A percentile compares a stretch with the other conserved stretches of the same genome.
These are phyloP conservation scores for Pseudogymnoascus verrucosus DNA, from an alignment of 2,329 filamentous ascomycete genomes.

Conservation along the genomic window DNA sequence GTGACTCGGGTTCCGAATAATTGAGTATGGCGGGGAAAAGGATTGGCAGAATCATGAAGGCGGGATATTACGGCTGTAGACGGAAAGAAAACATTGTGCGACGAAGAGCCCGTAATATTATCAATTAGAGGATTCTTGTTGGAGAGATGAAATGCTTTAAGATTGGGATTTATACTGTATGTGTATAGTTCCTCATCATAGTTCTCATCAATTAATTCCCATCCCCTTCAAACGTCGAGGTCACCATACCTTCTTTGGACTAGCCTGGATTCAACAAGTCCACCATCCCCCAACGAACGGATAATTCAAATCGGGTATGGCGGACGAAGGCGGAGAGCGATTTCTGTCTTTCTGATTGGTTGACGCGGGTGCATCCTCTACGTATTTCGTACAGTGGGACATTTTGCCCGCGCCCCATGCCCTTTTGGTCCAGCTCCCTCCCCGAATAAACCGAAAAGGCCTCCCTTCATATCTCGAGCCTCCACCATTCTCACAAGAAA, in stretches of 20 bases:
- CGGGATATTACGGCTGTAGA: not conserved
- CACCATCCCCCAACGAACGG: constrained; percentile 7
- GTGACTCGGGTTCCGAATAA: not conserved
- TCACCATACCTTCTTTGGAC: not conserved
- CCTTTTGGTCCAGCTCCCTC: constrained; percentile 5
- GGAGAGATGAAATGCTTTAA: not conserved
- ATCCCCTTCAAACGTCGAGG: not conserved
- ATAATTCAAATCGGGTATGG: constrained; percentile 2
- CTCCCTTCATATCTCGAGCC: not conserved
- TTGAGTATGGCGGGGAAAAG: not conserved
- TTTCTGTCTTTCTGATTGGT: not conserved
- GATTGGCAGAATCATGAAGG: not conserved
- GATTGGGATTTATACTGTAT: not conserved
- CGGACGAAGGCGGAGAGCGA: constrained; percentile 2
- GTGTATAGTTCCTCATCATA: not conserved
- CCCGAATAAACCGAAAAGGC: not conserved
- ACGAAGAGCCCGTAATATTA: not conserved
- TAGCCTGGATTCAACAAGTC: constrained; percentile 3
- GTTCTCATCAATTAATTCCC: not conserved
- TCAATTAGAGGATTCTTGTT: not conserved
- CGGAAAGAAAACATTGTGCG: not conserved
- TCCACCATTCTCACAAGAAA: not conserved
- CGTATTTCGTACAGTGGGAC: not conserved
- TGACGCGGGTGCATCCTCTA: not conserved
- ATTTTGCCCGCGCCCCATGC: constrained; percentile 1